A percentile compares a stretch with the other conserved stretches of the same genome.
Conservation (phyloP, 371 early-diverging fungal species). For the Mucor piriformis region DNA sequence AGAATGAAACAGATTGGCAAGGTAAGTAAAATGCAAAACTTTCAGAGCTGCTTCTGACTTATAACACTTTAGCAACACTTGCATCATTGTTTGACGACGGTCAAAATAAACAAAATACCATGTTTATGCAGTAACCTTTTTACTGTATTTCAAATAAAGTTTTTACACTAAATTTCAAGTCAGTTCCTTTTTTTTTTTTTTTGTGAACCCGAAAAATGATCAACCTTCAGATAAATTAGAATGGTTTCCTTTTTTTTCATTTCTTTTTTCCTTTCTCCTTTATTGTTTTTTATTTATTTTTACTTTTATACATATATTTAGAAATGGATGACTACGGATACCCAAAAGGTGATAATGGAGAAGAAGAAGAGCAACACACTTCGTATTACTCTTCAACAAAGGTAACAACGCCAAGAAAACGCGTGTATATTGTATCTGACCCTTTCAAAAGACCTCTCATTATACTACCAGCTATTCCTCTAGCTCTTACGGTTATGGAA, state of each 20-base stretch:
- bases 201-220: not conserved
- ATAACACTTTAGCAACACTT: conserved; percentile 10
- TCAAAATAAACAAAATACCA: conserved; percentile 2
- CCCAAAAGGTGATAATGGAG: conserved; percentile 4
- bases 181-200: too few species aligned
- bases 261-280: not conserved
- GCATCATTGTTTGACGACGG: conserved; percentile 23
- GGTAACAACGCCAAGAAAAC: not conserved
- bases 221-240: too few species aligned
- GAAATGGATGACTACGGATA: conserved; percentile 23
- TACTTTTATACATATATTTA: not conserved
- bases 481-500: not conserved
- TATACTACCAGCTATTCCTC: conserved; percentile 11
- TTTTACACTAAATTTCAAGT: too few species aligned
- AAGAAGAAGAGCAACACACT: conserved; percentile 6
- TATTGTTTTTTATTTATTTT: too few species aligned
- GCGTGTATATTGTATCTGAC: not conserved
- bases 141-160: not conserved
- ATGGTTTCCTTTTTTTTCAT: not conserved
- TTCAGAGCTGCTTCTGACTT: too few species aligned
- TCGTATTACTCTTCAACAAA: conserved; percentile 6
- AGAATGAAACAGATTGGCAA: conserved; percentile 25
- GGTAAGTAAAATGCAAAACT: conserved; percentile 2
- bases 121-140: conserved; percentile 7
- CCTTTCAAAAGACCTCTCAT: conserved; percentile 6